Evolutionary conservation across 2,329 filamentous ascomycete species (phyloP).

Genomic region (Thelonectria discophora): DNA sequence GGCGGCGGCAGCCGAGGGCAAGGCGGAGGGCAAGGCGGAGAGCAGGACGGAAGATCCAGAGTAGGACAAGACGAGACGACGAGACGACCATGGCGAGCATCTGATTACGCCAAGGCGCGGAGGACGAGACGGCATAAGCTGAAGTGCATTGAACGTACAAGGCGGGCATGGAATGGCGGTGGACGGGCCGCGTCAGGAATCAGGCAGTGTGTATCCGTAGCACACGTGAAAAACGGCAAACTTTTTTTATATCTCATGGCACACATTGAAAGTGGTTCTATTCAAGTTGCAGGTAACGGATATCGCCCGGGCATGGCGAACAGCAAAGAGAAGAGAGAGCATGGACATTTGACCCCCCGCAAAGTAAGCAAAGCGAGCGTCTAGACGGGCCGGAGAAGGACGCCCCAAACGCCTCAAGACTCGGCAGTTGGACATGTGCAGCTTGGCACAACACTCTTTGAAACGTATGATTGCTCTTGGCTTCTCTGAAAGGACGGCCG

Average conservation of each 20-base stretch:
- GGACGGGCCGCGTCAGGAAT: neutral
- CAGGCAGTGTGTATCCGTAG: no score
- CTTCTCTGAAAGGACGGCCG: no score
- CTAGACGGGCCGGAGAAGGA: neutral
- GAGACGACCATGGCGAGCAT: neutral
- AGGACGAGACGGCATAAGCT: constrained; percentile 9
- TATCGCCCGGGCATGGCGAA: neutral
- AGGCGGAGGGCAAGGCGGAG: constrained; percentile 19
- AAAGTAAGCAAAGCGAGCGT: neutral
- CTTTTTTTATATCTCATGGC: no score
- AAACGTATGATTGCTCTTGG: neutral
- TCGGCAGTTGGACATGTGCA: constrained; percentile 13
- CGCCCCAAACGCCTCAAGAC: constrained; percentile 6
- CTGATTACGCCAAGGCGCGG: constrained; percentile 2
- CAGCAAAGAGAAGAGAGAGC: neutral
- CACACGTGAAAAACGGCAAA: no score
- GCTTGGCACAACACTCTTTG: neutral
- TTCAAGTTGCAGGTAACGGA: neutral
- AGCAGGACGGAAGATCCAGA: constrained; percentile 50
- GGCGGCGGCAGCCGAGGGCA: constrained; percentile 45
- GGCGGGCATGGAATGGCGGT: neutral
- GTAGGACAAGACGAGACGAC: constrained; percentile 35
- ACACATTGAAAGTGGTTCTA: neutral
- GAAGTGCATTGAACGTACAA: neutral
- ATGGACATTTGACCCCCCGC: neutral